phyloP scores from a whole-genome alignment of 306 rosid species.

The Hippophae gyantsensis region DNA sequence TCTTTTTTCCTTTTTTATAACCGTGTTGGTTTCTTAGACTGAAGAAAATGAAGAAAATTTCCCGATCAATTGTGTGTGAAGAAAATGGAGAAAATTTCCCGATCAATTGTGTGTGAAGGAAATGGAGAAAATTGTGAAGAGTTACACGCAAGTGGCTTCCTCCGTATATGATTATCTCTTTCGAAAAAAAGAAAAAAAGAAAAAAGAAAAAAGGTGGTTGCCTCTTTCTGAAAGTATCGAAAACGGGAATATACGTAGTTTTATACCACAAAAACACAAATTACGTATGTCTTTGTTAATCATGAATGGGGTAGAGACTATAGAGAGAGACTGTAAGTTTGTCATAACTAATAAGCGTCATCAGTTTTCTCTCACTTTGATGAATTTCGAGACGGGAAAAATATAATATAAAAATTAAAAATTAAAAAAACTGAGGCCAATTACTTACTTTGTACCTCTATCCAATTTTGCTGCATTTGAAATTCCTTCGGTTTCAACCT shows the following conservation, averaged over 20 bases:
- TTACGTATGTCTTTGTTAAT: slow-evolving; percentile 19
- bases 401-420: background rate
- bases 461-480: slow-evolving; percentile 27
- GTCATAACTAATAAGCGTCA: slow-evolving; percentile 37
- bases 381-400: slow-evolving; percentile 21
- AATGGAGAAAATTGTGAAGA: background rate
- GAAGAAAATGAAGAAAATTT: too few relatives aligned
- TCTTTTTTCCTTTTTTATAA: too few relatives aligned
- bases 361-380: slow-evolving; percentile 39
- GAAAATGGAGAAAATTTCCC: too few relatives aligned
- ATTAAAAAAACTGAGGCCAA: background rate
- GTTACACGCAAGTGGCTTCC: background rate
- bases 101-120: too few relatives aligned
- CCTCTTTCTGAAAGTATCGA: too few relatives aligned
- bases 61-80: too few relatives aligned
- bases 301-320: slow-evolving; percentile 17
- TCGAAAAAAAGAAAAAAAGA: background rate
- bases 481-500: slow-evolving; percentile 16
- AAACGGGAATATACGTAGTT: slow-evolving; percentile 6
- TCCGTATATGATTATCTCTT: background rate
- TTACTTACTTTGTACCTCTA: slow-evolving; percentile 17
- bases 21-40: too few relatives aligned
- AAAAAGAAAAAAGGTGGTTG: too few relatives aligned
- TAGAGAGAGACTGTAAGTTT: slow-evolving; percentile 16
- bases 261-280: background rate